Evolutionary conservation across 1,139 yeast genomes (phyloP).

Genomic region (Yamadazyma epiphylla): DNA sequence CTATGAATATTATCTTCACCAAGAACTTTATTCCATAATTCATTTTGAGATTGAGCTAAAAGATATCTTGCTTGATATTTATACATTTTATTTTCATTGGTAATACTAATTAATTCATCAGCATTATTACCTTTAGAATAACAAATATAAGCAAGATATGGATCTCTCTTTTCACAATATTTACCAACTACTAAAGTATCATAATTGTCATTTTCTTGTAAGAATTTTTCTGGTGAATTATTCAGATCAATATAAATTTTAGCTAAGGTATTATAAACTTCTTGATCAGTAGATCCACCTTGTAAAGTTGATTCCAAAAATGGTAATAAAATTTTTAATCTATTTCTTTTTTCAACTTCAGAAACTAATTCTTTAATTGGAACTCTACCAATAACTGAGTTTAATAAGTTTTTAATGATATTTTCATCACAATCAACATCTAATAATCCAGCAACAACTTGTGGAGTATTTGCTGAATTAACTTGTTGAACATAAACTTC

Average conservation of each 20-base stretch:
- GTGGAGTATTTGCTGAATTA: slow-evolving; percentile 92
- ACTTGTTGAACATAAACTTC: slow-evolving; percentile 98
- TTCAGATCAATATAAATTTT: slow-evolving; percentile 96
- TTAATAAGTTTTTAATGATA: slow-evolving; percentile 75
- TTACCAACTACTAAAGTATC: slow-evolving; percentile 94
- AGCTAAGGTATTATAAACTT: slow-evolving; percentile 91
- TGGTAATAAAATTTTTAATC: slow-evolving; percentile 86
- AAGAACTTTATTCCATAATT: slow-evolving; percentile 79
- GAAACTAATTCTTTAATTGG: slow-evolving; percentile 85
- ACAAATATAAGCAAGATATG: slow-evolving; percentile 94
- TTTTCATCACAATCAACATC: slow-evolving; percentile 97
- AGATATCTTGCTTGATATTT: slow-evolving; percentile 97
- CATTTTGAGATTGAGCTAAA: slow-evolving; percentile 77
- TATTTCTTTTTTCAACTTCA: slow-evolving; percentile 95
- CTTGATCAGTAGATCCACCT: slow-evolving; percentile 87
- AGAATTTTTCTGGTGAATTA: slow-evolving; percentile 94
- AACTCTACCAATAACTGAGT: slow-evolving; percentile 90
- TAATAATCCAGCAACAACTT: slow-evolving; percentile 90
- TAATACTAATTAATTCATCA: slow-evolving; percentile 81
- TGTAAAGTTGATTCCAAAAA: slow-evolving; percentile 86
- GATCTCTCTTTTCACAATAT: slow-evolving; percentile 98
- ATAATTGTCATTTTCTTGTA: slow-evolving; percentile 84
- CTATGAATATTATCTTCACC: slow-evolving; percentile 76
- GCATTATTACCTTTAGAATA: slow-evolving; percentile 94
- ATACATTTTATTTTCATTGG: slow-evolving; percentile 97